phyloP scores from a whole-genome alignment of 495 filamentous ascomycete species.

The Parmelia sp. region DNA sequence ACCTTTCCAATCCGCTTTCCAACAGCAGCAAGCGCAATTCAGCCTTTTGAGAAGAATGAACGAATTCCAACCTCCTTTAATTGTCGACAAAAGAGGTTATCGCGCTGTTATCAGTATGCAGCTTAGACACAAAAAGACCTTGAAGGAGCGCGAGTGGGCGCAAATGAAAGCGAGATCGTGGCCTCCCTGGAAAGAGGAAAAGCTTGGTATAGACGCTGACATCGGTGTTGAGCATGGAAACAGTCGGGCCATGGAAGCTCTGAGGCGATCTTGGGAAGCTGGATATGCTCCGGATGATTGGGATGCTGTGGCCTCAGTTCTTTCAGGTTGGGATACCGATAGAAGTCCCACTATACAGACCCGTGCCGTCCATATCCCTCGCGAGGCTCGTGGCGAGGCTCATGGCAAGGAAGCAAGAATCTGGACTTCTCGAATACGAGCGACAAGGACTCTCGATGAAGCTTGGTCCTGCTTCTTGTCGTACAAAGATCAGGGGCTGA shows the following conservation, averaged over 20 bases:
- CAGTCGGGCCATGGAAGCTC: slow-evolving; percentile 52
- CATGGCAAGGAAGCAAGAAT: neutral
- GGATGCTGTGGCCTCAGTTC: slow-evolving; percentile 52
- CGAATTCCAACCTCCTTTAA: slow-evolving; percentile 46
- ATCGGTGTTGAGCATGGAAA: slow-evolving; percentile 49
- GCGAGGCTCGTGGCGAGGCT: neutral
- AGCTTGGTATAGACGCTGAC: slow-evolving; percentile 50
- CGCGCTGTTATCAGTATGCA: slow-evolving; percentile 54
- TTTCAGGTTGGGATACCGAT: slow-evolving; percentile 65
- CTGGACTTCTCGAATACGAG: slow-evolving; percentile 40
- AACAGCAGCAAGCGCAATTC: slow-evolving; percentile 59
- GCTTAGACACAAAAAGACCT: slow-evolving; percentile 57
- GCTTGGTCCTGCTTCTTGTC: slow-evolving; percentile 65
- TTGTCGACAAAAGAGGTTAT: slow-evolving; percentile 56
- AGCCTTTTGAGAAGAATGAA: slow-evolving; percentile 57
- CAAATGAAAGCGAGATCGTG: slow-evolving; percentile 55
- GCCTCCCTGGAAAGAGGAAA: slow-evolving; percentile 67
- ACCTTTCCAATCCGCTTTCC: slow-evolving; percentile 43
- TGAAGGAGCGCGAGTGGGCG: slow-evolving; percentile 51
- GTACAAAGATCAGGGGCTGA: slow-evolving; percentile 32
- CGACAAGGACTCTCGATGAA: slow-evolving; percentile 63
- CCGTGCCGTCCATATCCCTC: slow-evolving; percentile 33
- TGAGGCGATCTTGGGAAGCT: slow-evolving; percentile 56
- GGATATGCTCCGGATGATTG: slow-evolving; percentile 51
- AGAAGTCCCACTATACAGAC: slow-evolving; percentile 64